Evolutionary conservation across 192 early-diverging fungal species (phyloP).

Genomic region (Paraglomus occultum): DNA sequence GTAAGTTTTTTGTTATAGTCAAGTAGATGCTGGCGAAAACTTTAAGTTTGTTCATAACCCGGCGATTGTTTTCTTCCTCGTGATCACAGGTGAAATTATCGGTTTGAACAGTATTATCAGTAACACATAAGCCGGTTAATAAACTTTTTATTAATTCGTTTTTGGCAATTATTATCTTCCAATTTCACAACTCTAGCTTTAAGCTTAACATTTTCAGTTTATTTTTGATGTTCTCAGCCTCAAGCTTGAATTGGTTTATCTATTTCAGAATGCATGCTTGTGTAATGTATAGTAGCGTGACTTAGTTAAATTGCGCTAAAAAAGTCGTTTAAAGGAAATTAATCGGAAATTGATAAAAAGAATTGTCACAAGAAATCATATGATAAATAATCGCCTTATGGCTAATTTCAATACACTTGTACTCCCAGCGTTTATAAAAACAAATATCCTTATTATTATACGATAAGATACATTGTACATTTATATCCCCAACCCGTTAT

Average conservation of each 20-base stretch:
- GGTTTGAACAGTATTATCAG: slow-evolving; percentile 22
- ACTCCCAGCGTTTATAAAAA: too few relatives aligned
- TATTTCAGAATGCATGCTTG: slow-evolving; percentile 6
- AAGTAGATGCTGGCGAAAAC: too few relatives aligned
- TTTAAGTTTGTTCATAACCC: neutral
- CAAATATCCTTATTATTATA: too few relatives aligned
- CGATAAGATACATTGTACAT: too few relatives aligned
- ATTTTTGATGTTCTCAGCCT: slow-evolving; percentile 21
- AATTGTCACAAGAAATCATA: slow-evolving; percentile 31
- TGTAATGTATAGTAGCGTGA: slow-evolving; percentile 21
- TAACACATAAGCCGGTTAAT: slow-evolving; percentile 22
- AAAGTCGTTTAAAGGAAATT: slow-evolving; percentile 23
- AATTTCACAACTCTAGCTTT: slow-evolving; percentile 21
- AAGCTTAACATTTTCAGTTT: slow-evolving; percentile 20
- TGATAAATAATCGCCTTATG: slow-evolving; percentile 26
- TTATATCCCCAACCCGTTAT: too few relatives aligned
- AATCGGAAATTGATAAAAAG: slow-evolving; percentile 23
- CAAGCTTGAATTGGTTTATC: neutral
- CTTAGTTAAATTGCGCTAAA: slow-evolving; percentile 27
- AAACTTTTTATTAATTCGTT: slow-evolving; percentile 23
- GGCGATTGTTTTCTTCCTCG: neutral
- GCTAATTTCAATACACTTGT: slow-evolving; percentile 22
- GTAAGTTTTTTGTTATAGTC: too few relatives aligned
- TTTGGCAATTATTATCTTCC: slow-evolving; percentile 15
- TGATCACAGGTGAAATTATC: slow-evolving; percentile 20